These are phyloP conservation scores for Castanea sativa DNA, from an alignment of 306 rosid species.

Conservation along the genomic window DNA sequence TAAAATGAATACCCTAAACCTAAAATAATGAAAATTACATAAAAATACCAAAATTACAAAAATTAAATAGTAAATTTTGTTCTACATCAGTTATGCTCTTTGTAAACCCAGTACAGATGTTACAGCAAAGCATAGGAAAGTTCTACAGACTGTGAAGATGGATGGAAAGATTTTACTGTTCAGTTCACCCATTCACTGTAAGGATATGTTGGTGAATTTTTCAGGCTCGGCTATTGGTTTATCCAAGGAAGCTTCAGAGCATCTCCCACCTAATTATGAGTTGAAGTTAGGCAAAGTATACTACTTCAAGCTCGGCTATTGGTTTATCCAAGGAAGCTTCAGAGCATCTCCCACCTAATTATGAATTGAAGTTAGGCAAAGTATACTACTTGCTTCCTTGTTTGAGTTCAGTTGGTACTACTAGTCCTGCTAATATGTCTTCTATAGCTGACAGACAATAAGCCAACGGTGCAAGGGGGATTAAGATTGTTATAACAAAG, in stretches of 20 bases:
- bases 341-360: conserved; percentile 37
- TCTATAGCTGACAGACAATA: background rate
- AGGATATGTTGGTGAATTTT: conserved; percentile 45
- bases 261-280: conserved; percentile 43
- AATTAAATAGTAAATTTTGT: conserved; percentile 18
- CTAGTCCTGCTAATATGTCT: conserved; percentile 7
- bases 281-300: conserved; percentile 57
- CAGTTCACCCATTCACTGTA: conserved; percentile 36
- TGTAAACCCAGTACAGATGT: conserved; percentile 21
- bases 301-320: conserved; percentile 36
- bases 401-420: background rate
- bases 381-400: conserved; percentile 51
- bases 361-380: conserved; percentile 52
- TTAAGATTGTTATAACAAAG: conserved; percentile 63
- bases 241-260: conserved; percentile 39
- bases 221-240: conserved; percentile 29
- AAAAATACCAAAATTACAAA: background rate
- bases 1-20: no score
- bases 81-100: conserved; percentile 10
- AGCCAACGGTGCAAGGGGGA: conserved; percentile 37
- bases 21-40: no score
- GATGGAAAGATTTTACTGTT: conserved; percentile 59
- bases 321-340: conserved; percentile 43
- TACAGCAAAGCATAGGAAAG: conserved; percentile 18
- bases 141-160: conserved; percentile 44